phyloP scores from a whole-genome alignment of 2,329 filamentous ascomycete species.

The Fusarium armeniacum region DNA sequence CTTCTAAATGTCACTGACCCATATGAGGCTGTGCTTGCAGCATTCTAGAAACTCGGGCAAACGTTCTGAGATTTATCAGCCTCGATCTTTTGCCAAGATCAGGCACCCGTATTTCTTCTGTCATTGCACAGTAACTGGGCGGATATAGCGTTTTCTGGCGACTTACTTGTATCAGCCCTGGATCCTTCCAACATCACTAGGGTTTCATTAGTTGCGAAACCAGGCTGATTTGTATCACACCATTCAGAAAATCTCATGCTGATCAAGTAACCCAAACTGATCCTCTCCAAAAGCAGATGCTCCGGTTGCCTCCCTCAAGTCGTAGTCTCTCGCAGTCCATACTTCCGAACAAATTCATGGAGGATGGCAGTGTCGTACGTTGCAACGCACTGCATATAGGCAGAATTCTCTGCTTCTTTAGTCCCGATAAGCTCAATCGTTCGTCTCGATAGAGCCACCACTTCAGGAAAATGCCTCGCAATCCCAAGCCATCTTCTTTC shows the following conservation, averaged over 20 bases:
- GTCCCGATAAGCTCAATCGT: slow-evolving; percentile 13
- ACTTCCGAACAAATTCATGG: slow-evolving; percentile 1
- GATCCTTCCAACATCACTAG: neutral
- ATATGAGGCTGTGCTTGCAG: neutral
- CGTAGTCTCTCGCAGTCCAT: neutral
- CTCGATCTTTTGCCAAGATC: neutral
- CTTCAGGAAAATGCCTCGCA: slow-evolving; percentile 21
- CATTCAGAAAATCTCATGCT: neutral
- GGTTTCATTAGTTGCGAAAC: slow-evolving; percentile 1
- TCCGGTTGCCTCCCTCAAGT: neutral
- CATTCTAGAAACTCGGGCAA: neutral
- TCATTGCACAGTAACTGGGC: neutral
- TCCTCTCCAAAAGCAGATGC: neutral
- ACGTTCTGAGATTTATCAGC: neutral
- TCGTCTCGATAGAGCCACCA: slow-evolving; percentile 10
- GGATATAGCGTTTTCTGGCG: neutral
- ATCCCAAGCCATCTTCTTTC: slow-evolving; percentile 30
- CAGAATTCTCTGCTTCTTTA: neutral
- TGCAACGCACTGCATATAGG: slow-evolving; percentile 14
- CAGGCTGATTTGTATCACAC: neutral
- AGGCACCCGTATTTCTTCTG: neutral
- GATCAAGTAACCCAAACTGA: neutral
- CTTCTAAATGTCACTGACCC: neutral
- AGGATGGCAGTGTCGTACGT: slow-evolving; percentile 26
- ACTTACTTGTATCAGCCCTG: neutral